Percentiles rank a stretch among this genome's conserved stretches.
Conservation (phyloP, 257 asterid species). For the Penstemon eatonii region DNA sequence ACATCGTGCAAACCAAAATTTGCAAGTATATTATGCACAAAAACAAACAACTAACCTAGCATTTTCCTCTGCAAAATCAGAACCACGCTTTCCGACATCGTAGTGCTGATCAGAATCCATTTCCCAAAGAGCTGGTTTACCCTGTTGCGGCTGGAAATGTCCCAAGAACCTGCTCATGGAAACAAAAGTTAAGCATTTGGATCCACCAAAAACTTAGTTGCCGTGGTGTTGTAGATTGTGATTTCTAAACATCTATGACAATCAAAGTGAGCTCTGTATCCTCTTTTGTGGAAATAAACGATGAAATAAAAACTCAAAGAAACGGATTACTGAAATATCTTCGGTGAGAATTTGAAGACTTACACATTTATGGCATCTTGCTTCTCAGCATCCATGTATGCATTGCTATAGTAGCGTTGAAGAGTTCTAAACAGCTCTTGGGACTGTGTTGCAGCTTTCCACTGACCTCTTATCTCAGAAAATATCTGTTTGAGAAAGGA, state of each 20-base stretch:
- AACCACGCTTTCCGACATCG: constrained; percentile 55
- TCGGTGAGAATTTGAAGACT: constrained; percentile 26
- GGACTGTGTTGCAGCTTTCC: constrained; percentile 92
- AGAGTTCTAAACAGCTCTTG: constrained; percentile 78
- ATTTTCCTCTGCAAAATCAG: constrained; percentile 49
- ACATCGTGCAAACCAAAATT: constrained; percentile 2
- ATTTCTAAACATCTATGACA: neutral
- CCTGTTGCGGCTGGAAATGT: constrained; percentile 85
- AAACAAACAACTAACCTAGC: constrained; percentile 49
- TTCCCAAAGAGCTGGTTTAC: constrained; percentile 91
- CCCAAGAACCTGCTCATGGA: constrained; percentile 77
- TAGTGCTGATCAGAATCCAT: constrained; percentile 83
- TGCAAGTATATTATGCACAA: neutral
- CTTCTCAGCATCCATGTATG: constrained; percentile 90
- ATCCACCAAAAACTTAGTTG: neutral
- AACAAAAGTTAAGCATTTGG: constrained; percentile 19
- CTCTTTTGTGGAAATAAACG: constrained; percentile 11
- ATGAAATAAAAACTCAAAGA: neutral
- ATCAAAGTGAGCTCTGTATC: neutral
- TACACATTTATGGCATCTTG: constrained; percentile 94
- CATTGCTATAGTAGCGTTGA: constrained; percentile 84
- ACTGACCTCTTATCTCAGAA: constrained; percentile 90
- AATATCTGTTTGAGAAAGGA: constrained; percentile 58
- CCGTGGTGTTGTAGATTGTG: neutral
- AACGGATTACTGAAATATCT: constrained; percentile 11